Percentiles rank a stretch among this genome's conserved stretches.
Conservation (phyloP, 108 stramenopile genomes). For the Parmales sp. region DNA sequence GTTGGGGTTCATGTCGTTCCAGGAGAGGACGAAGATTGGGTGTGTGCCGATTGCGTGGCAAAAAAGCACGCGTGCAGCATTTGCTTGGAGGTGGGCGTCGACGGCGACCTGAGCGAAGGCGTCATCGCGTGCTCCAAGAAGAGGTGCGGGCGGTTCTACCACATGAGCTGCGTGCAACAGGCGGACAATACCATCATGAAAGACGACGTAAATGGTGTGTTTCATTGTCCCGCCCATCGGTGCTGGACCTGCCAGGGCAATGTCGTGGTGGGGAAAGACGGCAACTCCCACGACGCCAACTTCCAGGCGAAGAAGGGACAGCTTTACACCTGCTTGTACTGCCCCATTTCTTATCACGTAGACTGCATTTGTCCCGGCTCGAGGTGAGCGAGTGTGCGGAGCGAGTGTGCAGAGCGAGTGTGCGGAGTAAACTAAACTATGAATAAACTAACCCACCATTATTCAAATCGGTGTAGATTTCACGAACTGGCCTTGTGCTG, state of each 20-base stretch:
- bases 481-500: slow-evolving; percentile 75
- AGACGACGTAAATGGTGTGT: slow-evolving; percentile 26
- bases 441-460: too few relatives aligned
- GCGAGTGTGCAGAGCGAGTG: too few relatives aligned
- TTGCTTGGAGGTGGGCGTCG: slow-evolving; percentile 53
- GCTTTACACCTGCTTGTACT: slow-evolving; percentile 54
- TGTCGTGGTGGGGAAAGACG: too few relatives aligned
- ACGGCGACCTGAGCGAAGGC: too few relatives aligned
- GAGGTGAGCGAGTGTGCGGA: too few relatives aligned
- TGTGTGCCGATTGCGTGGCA: slow-evolving; percentile 50
- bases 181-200: slow-evolving; percentile 11
- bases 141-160: slow-evolving; percentile 57
- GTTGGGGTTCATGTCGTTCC: slow-evolving; percentile 49
- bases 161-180: slow-evolving; percentile 46
- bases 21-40: slow-evolving; percentile 43
- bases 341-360: slow-evolving; percentile 69
- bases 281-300: slow-evolving; percentile 13
- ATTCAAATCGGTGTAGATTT: too few relatives aligned
- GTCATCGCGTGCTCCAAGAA: slow-evolving; percentile 13
- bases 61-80: slow-evolving; percentile 44
- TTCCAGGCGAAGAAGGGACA: slow-evolving; percentile 15
- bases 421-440: too few relatives aligned
- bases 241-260: slow-evolving; percentile 84
- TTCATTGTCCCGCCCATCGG: slow-evolving; percentile 74
- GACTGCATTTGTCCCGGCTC: slow-evolving; percentile 73